A percentile compares a stretch with the other conserved stretches of the same genome.
Evolutionary conservation across 148 eudicot genomes (phyloP).

Genomic region (Chenopodium berlandieri): DNA sequence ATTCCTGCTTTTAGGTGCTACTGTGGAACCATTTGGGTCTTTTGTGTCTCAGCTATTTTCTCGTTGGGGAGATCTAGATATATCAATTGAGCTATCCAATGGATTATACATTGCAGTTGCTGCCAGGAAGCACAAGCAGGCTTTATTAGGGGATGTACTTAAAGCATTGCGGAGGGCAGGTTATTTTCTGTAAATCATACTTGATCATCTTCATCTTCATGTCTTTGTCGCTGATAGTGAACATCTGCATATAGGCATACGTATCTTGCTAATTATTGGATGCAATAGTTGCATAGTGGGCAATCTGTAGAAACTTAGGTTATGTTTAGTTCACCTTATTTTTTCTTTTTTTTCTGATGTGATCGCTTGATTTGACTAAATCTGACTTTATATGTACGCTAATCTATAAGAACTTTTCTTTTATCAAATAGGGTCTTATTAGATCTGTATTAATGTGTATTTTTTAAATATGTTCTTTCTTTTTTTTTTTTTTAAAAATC

Average conservation of each 20-base stretch:
- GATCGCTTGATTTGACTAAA: no score
- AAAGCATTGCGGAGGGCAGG: slow-evolving; percentile 65
- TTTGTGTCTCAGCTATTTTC: slow-evolving; percentile 86
- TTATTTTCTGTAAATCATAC: slow-evolving; percentile 24
- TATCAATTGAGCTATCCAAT: slow-evolving; percentile 80
- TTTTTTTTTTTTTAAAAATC: no score
- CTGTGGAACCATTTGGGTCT: slow-evolving; percentile 98
- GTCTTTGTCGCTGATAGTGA: neutral
- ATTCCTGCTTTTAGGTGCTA: slow-evolving; percentile 63
- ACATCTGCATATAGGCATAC: neutral
- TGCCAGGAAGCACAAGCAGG: slow-evolving; percentile 76
- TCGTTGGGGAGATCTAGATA: slow-evolving; percentile 91
- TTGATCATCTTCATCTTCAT: neutral
- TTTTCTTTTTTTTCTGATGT: no score
- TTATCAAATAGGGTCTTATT: no score
- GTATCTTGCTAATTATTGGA: neutral
- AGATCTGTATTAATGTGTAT: no score
- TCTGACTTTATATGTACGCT: no score
- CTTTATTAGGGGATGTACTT: slow-evolving; percentile 56
- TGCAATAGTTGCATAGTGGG: neutral
- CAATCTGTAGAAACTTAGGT: no score
- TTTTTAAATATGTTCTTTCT: no score
- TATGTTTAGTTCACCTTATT: no score
- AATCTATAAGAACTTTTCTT: no score
- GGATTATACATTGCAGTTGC: slow-evolving; percentile 58